These are phyloP conservation scores for Diplocarpon mali DNA, from an alignment of 2,329 filamentous ascomycete genomes.

Conservation along the genomic window DNA sequence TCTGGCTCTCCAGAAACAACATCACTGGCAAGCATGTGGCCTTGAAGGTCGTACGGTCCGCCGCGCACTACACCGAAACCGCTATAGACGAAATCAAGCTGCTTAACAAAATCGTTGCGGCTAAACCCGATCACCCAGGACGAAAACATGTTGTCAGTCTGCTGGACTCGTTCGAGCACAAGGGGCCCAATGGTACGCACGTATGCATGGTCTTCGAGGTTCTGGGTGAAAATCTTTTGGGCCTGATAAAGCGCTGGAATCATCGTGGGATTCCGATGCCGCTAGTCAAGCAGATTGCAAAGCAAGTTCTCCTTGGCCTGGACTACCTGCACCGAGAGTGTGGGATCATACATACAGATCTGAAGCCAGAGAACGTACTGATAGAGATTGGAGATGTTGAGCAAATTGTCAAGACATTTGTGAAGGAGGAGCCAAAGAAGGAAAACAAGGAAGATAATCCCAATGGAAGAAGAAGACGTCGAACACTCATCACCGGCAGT, in stretches of 20 bases:
- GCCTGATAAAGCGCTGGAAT: constrained; percentile 97
- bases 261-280: constrained; percentile 94
- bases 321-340: constrained; percentile 97
- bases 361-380: constrained; percentile 95
- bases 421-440: constrained; percentile 60
- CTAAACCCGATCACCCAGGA: constrained; percentile 88
- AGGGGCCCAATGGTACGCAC: constrained; percentile 89
- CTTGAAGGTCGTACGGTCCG: constrained; percentile 93
- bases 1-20: constrained; percentile 78
- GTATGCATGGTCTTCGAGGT: constrained; percentile 99
- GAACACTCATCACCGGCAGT: constrained; percentile 93
- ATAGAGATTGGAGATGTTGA: constrained; percentile 99
- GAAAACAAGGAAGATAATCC: constrained; percentile 80
- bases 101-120: constrained; percentile 90
- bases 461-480: constrained; percentile 78
- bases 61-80: constrained; percentile 97
- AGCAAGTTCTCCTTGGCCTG: constrained; percentile 88
- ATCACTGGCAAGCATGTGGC: constrained; percentile 86
- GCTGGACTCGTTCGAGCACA: constrained; percentile 94
- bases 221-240: constrained; percentile 84
- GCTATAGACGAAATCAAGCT: constrained; percentile 98
- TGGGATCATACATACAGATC: constrained; percentile 95
- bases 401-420: constrained; percentile 93
- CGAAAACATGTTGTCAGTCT: constrained; percentile 92
- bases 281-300: constrained; percentile 96